These are phyloP conservation scores for Austropuccinia psidii DNA, from an alignment of 1,284 basidiomycete genomes.

Conservation along the genomic window DNA sequence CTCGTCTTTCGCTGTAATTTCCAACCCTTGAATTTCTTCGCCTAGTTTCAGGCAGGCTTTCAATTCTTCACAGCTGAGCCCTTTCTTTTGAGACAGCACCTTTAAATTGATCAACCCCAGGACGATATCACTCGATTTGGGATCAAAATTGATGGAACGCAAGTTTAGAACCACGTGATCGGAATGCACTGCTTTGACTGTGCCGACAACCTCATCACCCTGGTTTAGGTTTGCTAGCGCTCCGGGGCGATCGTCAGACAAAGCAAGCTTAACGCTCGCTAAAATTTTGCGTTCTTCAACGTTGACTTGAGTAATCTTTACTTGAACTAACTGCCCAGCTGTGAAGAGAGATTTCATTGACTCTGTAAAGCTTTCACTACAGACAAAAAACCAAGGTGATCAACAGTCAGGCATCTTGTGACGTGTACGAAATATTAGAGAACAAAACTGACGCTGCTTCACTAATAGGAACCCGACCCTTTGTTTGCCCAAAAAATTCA, in stretches of 20 bases:
- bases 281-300: conserved; percentile 58
- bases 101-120: conserved; percentile 13
- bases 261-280: conserved; percentile 9
- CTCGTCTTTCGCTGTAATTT: background rate
- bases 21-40: conserved; percentile 7
- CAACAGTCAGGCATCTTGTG: conserved; percentile 17
- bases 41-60: background rate
- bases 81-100: background rate
- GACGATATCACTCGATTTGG: conserved; percentile 31
- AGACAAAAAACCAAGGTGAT: conserved; percentile 34
- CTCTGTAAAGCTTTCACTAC: conserved; percentile 59
- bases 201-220: conserved; percentile 41
- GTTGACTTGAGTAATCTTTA: conserved; percentile 62
- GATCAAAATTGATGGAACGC: conserved; percentile 4
- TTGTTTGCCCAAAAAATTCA: conserved; percentile 83
- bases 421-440: background rate
- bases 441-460: conserved; percentile 62
- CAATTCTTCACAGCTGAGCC: background rate
- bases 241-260: background rate
- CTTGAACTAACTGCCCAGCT: conserved; percentile 74
- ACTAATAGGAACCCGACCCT: conserved; percentile 69
- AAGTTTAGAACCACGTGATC: conserved; percentile 44
- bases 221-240: background rate
- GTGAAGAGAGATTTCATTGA: conserved; percentile 65
- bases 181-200: conserved; percentile 42